A percentile compares a stretch with the other conserved stretches of the same genome.
These are phyloP conservation scores for Cercospora sp. DNA, from an alignment of 2,329 filamentous ascomycete species.

Conservation along the genomic window DNA sequence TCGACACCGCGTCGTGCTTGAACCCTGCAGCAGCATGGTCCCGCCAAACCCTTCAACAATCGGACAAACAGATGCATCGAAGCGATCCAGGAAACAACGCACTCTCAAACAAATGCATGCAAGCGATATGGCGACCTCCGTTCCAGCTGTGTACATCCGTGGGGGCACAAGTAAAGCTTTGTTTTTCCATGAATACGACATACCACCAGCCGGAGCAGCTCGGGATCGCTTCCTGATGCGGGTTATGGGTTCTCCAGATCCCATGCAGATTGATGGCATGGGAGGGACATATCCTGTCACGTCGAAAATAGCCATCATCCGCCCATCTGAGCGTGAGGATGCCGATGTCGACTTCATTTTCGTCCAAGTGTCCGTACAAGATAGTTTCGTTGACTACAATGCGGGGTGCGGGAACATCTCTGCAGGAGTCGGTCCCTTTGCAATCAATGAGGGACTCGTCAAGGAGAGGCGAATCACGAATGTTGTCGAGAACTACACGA, in stretches of 20 bases:
- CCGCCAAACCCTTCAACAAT: background rate
- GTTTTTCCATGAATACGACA: conserved; percentile 25
- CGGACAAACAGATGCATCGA: background rate
- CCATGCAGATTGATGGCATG: conserved; percentile 27
- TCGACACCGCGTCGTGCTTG: background rate
- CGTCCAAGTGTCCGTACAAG: conserved; percentile 21
- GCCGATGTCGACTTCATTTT: conserved; percentile 27
- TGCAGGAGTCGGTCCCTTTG: conserved; percentile 25
- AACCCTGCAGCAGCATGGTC: background rate
- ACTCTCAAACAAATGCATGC: background rate
- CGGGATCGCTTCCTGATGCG: conserved; percentile 24
- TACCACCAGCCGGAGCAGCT: conserved; percentile 18
- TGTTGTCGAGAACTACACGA: conserved; percentile 17
- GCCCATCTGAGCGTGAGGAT: conserved; percentile 20
- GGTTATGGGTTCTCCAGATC: conserved; percentile 23
- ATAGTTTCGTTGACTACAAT: conserved; percentile 23
- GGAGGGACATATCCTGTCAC: conserved; percentile 26
- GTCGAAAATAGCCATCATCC: conserved; percentile 23
- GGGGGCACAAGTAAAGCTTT: conserved; percentile 27
- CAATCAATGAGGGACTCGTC: conserved; percentile 25
- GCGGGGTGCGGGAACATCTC: conserved; percentile 26
- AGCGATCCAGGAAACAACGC: background rate
- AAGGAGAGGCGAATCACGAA: conserved; percentile 13
- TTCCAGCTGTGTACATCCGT: conserved; percentile 20
- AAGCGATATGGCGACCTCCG: conserved; percentile 4